Base-by-base conservation (phyloP, 108 stramenopile genomes). In the Stephanodiscus minutulus region DNA sequence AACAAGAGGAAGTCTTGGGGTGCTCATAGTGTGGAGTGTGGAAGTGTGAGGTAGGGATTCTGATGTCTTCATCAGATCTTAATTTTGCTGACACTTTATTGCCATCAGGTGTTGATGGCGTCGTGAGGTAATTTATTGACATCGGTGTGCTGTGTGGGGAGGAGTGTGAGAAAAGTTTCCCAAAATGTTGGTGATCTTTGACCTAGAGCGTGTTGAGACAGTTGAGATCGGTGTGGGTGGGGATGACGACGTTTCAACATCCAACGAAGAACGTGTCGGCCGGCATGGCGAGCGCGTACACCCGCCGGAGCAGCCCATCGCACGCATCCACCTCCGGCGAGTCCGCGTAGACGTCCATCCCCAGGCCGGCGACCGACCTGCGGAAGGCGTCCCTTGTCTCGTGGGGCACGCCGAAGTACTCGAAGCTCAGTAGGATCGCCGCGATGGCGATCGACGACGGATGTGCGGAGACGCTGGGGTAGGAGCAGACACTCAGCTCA, bases 381-480 rank as follows among this genome's bases (percentile, higher is more conserved):
- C 56, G 53, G 50, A 64, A 56, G 12, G 54, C 20, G 3, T 64
- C 62, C 22, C 29, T 10, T 1, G 22, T 41, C 11, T 62, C 44
- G 15, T 52, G 21, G 17, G 61, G 49, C 28, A 76, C 54, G 1
- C 31, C 36, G 18, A 44, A 76, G 61, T 76, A 67, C 15, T 68
- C 66, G 31, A 76, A 62, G 20, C 66, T 54, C 31, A 55, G 50
- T 11, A 68, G 20, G 24, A 61, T 76, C n/a, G 74, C 67, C 2
- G 74, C 74, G 39, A 76, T 68, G 27, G 74, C 74, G 63, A 76
- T 56, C 0, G 61, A 68, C 8, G 74, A 76, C 7, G 74, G 74
- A 53, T 61, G 62, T 7, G 47, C 24, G 27, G 61, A 61, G n/a
- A 63, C 61, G 18, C 68, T 68, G 36, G 67, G 67, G 48, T 76